Evolutionary conservation across 768 basidiomycete species (phyloP), one percentile per base, ranked within the genome.

Genomic region (Tylopilus intermedius): DNA sequence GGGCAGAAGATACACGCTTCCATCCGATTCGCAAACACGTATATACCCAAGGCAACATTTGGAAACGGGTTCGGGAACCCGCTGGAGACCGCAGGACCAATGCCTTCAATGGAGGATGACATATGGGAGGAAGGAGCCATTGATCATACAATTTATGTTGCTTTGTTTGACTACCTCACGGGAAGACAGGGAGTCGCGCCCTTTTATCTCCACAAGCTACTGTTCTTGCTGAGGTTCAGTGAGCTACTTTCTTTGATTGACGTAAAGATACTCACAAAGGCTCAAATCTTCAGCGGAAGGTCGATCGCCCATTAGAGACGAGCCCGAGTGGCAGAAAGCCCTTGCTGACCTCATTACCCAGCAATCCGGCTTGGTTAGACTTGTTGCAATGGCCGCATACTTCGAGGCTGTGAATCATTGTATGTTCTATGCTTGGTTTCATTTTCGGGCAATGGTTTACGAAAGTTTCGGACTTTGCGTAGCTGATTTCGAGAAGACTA

Each of bases 41-140:
- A 52, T 35, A 47, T 52, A 47, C 51, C 51, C n/a, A 52, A 52
- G 40, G 51, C 51, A 27, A 52, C 51, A 7, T 52, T 52, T 35
- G 51, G 51, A 13, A 52, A 52, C 27, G 51, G 51, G n/a, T 52
- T 47, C 21, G 51, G 51, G 26, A 52, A 52, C 22, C 51, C 51
- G 3, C 24, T 52, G 1, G 51, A 52, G 32, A 52, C 51, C 4
- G 51, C 51, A 11, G 51, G 51, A 10, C 51, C 51, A 13, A 47
- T 52, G 24, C 51, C 30, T 40, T 46, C 45, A 22, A 35, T 26
- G 22, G 51, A 46, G 15, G 45, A 52, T 8, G 45, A 47, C n/a
- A 47, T 52, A 10, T 52, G 51, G 51, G 51, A 52, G 45, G 32
- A 47, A 35, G 51, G 45, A 33, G 45, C 24, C 39, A 41, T 52